These are phyloP conservation scores for Xerocomellus amylosporus DNA, from an alignment of 768 basidiomycete species.

Conservation along the genomic window DNA sequence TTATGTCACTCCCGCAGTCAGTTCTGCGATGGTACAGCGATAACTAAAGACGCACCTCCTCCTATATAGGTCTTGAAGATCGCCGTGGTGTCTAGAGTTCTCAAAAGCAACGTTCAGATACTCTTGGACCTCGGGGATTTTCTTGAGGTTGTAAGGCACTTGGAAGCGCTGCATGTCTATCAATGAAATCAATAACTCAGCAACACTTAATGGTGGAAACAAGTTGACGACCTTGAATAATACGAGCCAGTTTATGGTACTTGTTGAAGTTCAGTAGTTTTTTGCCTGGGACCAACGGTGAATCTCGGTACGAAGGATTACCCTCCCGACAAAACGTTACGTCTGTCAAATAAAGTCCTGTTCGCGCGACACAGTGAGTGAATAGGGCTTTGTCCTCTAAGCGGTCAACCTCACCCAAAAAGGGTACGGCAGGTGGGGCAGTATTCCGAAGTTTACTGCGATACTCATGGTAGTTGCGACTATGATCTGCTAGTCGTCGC, in stretches of 20 bases:
- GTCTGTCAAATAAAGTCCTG: conserved; percentile 85
- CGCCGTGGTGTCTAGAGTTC: conserved; percentile 72
- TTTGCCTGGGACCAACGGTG: conserved; percentile 70
- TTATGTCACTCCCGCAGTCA: conserved; percentile 1
- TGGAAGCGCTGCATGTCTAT: conserved; percentile 93
- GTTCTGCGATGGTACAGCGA: background rate
- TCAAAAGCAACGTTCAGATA: conserved; percentile 75
- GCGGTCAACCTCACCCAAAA: conserved; percentile 62
- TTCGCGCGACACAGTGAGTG: conserved; percentile 15
- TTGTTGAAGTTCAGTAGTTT: conserved; percentile 95
- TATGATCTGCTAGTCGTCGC: conserved; percentile 86
- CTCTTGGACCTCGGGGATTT: conserved; percentile 84
- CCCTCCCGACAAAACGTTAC: conserved; percentile 96
- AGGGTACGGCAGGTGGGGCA: conserved; percentile 91
- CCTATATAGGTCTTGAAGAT: conserved; percentile 81
- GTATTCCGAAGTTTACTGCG: conserved; percentile 82
- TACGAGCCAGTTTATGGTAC: conserved; percentile 85
- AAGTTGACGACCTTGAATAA: conserved; percentile 64
- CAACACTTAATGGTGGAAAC: background rate
- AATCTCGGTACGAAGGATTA: conserved; percentile 80
- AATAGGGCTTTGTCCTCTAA: background rate
- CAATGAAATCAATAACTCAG: conserved; percentile 3
- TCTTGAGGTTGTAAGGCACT: conserved; percentile 79
- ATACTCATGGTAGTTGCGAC: conserved; percentile 89
- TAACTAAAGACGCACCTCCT: conserved; percentile 55